phyloP scores from a whole-genome alignment of 1,284 basidiomycete genomes.

The Irpex sp. region DNA sequence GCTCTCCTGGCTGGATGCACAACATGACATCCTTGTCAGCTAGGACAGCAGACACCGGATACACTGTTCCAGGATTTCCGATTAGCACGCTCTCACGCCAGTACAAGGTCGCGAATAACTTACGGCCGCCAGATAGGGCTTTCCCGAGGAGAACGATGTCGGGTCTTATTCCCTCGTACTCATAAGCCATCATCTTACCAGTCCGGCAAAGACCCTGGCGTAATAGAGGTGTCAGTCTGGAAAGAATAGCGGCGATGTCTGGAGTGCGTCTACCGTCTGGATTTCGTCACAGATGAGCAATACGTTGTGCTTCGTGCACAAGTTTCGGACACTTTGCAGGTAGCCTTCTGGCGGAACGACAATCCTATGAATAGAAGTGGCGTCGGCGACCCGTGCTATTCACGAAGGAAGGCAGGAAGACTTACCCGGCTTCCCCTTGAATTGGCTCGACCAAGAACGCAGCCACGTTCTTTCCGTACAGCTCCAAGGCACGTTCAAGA shows the following conservation, averaged over 20 bases:
- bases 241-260: background rate
- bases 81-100: background rate
- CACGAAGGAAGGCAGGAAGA: background rate
- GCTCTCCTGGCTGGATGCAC: constrained; percentile 94
- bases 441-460: constrained; percentile 98
- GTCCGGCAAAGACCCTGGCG: constrained; percentile 77
- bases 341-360: constrained; percentile 93
- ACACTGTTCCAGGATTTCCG: constrained; percentile 49
- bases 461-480: constrained; percentile 83
- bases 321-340: constrained; percentile 68
- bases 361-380: constrained; percentile 49
- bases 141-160: constrained; percentile 95
- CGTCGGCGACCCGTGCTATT: background rate
- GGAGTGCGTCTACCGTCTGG: constrained; percentile 66
- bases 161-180: constrained; percentile 88
- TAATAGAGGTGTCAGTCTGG: constrained; percentile 1
- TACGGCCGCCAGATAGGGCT: constrained; percentile 90
- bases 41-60: constrained; percentile 94
- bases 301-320: constrained; percentile 94
- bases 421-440: constrained; percentile 95
- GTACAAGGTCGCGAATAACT: constrained; percentile 18
- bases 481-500: constrained; percentile 77
- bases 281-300: constrained; percentile 97
- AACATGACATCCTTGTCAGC: constrained; percentile 91
- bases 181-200: constrained; percentile 84